Base-by-base conservation (phyloP, 768 basidiomycete species). In the Suillus lakei region DNA sequence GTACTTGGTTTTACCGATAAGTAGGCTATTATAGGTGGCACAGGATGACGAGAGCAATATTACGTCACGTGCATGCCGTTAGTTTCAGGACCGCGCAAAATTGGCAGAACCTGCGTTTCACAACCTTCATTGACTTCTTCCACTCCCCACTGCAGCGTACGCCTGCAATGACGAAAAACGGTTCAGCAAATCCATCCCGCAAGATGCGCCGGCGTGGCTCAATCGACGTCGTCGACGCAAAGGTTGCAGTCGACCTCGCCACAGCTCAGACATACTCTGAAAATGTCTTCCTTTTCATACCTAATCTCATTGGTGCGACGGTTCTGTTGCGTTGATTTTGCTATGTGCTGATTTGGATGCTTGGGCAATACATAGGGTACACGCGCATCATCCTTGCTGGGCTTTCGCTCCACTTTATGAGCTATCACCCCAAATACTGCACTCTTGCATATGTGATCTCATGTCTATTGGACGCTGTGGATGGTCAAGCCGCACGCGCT, bases 261-360 rank as follows among this genome's bases (percentile, higher is more conserved):
- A 95, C 92, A 15, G 89, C 89, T 16, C 93, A 94, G 78, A 82
- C 88, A 0, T 93, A 93, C 70, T 90, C 92, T 41, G 98, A 99
- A 82, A 99, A 98, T 77, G 92, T 99, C 69, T 99, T 97, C 78
- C 87, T 99, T 60, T 99, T 99, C 80, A 86, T 96, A 18, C 96
- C 98, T 44, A 99, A 99, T 79, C 82, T 99, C 73, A 98, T 99
- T 76, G 97, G 95, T 90, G 70, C 71, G 90, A 28, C 26, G 30
- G 26, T 60, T 34, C 70, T 41, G 46, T 48, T 65, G 65, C 60
- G 36, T 62, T 28, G 26, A 39, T 43, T 62, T 15, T 38, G 36
- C 64, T 43, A 58, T 61, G 26, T 16, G 28, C 58, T 59, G 18
- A 59, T 59, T 59, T 6, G 3, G 18, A 59, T 21, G 10, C 28